Percentiles rank a stretch among this genome's conserved stretches.
phyloP scores from a whole-genome alignment of 2,329 filamentous ascomycete genomes.

The Fusarium sp. region DNA sequence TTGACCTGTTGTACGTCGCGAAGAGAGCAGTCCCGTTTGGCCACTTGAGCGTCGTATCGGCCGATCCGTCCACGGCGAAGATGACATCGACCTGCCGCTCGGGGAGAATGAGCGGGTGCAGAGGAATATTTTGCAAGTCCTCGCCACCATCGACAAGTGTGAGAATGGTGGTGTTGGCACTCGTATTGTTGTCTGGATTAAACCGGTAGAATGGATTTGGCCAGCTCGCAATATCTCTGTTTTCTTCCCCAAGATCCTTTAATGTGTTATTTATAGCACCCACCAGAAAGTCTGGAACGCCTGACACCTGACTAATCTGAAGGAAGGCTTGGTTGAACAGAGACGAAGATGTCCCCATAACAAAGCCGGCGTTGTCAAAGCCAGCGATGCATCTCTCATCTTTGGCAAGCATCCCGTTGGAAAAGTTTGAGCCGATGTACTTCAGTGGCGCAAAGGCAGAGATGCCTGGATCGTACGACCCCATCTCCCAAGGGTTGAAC shows the following conservation, averaged over 20 bases:
- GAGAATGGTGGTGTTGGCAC: conserved; percentile 62
- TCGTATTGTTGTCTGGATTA: conserved; percentile 67
- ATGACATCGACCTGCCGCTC: conserved; percentile 79
- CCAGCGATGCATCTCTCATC: conserved; percentile 75
- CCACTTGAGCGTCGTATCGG: conserved; percentile 75
- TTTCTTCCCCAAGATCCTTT: conserved; percentile 60
- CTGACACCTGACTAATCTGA: conserved; percentile 53
- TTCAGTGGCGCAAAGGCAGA: conserved; percentile 76
- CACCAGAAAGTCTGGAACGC: conserved; percentile 59
- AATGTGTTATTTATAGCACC: conserved; percentile 64
- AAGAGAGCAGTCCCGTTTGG: conserved; percentile 81
- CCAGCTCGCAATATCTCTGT: conserved; percentile 79
- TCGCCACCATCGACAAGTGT: conserved; percentile 83
- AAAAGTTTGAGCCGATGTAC: conserved; percentile 79
- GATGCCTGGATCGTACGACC: conserved; percentile 77
- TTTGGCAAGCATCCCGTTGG: conserved; percentile 64
- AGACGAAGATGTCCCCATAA: conserved; percentile 87
- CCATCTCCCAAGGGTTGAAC: conserved; percentile 83
- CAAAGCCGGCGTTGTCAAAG: conserved; percentile 83
- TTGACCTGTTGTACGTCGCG: conserved; percentile 76
- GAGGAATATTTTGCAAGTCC: conserved; percentile 81
- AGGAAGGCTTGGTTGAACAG: conserved; percentile 85
- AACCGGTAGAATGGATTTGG: conserved; percentile 81
- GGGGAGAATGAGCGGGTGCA: conserved; percentile 81
- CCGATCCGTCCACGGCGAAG: conserved; percentile 82